A percentile compares a stretch with the other conserved stretches of the same genome.
phyloP scores from a whole-genome alignment of 228 moss, liverwort and hornwort species.

The Sphagnum magellanicum region DNA sequence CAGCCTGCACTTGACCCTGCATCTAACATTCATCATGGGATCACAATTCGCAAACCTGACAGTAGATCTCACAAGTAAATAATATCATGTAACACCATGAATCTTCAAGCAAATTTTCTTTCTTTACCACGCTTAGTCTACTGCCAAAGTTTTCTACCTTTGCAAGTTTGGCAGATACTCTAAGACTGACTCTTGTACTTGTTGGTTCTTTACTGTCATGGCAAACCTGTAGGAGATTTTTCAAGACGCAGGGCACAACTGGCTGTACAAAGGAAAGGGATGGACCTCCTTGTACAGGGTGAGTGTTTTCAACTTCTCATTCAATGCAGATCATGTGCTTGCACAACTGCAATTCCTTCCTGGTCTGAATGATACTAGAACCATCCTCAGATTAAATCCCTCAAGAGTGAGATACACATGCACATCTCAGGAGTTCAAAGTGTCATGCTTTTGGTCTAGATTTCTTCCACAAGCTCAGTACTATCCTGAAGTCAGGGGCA shows the following conservation, averaged over 20 bases:
- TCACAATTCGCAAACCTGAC: slow-evolving; percentile 31
- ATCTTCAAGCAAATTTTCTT: slow-evolving; percentile 23
- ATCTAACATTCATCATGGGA: slow-evolving; percentile 62
- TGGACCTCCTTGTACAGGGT: slow-evolving; percentile 89
- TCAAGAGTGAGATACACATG: no score
- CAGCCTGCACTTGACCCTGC: slow-evolving; percentile 72
- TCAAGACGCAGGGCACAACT: slow-evolving; percentile 2
- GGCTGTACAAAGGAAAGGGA: slow-evolving; percentile 29
- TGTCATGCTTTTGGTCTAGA: no score
- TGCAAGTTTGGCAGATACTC: neutral
- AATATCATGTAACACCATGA: neutral
- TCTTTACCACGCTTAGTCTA: neutral
- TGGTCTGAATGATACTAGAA: no score
- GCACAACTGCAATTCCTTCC: no score
- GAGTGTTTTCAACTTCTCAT: slow-evolving; percentile 1
- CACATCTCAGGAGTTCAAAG: neutral
- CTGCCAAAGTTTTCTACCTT: neutral
- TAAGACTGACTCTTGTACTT: neutral
- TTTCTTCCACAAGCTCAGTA: no score
- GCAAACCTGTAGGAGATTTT: slow-evolving; percentile 11
- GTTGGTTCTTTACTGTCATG: neutral
- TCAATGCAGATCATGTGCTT: no score
- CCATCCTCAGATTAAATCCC: no score
- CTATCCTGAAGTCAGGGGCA: no score
- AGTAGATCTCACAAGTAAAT: slow-evolving; percentile 24